Base-by-base conservation (phyloP, 768 basidiomycete genomes). In the Tylopilus subfusipes region DNA sequence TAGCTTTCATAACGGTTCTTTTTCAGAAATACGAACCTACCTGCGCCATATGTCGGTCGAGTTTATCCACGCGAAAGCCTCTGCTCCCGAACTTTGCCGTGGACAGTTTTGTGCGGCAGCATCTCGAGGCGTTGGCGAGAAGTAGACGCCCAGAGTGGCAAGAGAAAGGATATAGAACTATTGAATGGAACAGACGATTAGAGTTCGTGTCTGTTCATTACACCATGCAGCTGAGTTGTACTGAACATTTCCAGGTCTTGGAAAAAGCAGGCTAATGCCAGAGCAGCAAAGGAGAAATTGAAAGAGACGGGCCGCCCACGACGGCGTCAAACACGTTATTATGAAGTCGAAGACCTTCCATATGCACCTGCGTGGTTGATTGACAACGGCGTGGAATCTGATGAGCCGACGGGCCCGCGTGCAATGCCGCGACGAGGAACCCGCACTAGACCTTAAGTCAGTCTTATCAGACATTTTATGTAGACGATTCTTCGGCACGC, bases 81-180 rank as follows among this genome's bases (percentile, higher is more conserved):
- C 74, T 90, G 68, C 76, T 86, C 58, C 83, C 86, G 0, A 89
- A 89, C 65, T 80, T 83, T 62, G 65, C 77, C 1, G 70, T 85
- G 58, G 85, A 90, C 62, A 82, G 74, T 58, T 68, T 76, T 18
- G 79, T 90, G 4, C 81, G 80, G 54, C 82, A 77, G 61, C 80
- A 89, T 59, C 68, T 89, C n/a, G 57, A 63, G 8, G 70, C 75
- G 18, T 75, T 81, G 14, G 70, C 78, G 3, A 75, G 63, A 22
- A 78, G 65, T 50, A 81, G 82, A 22, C 63, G 72, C 25, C 68
- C 68, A 18, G 84, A 81, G 18, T 88, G 85, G 85, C 68, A 75
- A 47, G 65, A 68, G 14, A 75, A 65, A 33, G 88, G 85, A 1
- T 59, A 60, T 29, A 78, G 70, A 57, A 70, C 68, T 47, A 63